Conservation (phyloP, 1,139 yeast genomes). For the Taphrina communis region DNA sequence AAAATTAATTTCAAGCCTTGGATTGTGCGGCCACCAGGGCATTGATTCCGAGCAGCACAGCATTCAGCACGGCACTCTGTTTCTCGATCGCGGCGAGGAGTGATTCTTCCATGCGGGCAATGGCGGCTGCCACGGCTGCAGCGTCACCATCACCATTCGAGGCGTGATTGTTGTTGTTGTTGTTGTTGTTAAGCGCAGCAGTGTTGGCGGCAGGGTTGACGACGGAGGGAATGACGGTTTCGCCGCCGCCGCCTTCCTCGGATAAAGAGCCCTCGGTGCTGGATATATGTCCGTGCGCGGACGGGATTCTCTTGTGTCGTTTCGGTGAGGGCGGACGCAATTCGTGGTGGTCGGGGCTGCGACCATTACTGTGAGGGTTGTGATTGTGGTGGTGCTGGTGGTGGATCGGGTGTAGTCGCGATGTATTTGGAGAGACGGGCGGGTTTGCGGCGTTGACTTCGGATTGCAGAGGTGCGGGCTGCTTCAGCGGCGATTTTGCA, state of each 20-base stretch:
- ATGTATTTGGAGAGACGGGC: conserved; percentile 2
- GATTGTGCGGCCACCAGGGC: conserved; percentile 22
- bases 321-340: background rate
- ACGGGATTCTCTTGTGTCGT: background rate
- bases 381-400: background rate
- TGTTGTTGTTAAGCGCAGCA: no score
- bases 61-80: conserved; percentile 8
- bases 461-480: background rate
- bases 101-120: background rate
- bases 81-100: conserved; percentile 5
- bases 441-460: conserved; percentile 17
- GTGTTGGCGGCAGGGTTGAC: no score
- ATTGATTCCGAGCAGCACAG: conserved; percentile 14
- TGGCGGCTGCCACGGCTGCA: conserved; percentile 2
- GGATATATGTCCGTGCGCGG: background rate
- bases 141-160: background rate
- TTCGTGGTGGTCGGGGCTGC: background rate
- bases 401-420: background rate
- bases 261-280: conserved; percentile 11
- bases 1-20: background rate
- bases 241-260: background rate
- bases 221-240: background rate
- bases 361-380: no score
- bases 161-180: no score
- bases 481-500: conserved; percentile 7